These are phyloP conservation scores for Onygena corvina DNA, from an alignment of 2,329 filamentous ascomycete genomes.

Conservation along the genomic window DNA sequence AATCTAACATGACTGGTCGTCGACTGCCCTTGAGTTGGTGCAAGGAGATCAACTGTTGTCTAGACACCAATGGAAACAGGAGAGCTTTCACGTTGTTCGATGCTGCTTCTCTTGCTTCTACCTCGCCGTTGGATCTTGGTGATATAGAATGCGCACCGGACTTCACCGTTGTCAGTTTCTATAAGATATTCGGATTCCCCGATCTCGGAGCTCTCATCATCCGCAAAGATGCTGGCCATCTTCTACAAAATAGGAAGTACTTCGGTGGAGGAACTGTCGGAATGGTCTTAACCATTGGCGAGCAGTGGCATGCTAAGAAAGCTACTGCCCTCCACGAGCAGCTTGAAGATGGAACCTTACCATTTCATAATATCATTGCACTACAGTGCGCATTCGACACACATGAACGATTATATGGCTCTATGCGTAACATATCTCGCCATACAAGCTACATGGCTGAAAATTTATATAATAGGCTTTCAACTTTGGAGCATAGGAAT, in stretches of 20 bases:
- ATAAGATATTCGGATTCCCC: slow-evolving; percentile 97
- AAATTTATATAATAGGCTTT: slow-evolving; percentile 48
- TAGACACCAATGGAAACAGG: slow-evolving; percentile 14
- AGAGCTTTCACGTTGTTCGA: slow-evolving; percentile 62
- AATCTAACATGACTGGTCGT: slow-evolving; percentile 84
- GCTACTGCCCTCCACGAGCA: slow-evolving; percentile 59
- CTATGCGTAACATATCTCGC: slow-evolving; percentile 54
- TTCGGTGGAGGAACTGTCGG: slow-evolving; percentile 95
- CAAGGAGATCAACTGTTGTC: slow-evolving; percentile 26
- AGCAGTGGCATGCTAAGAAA: slow-evolving; percentile 75
- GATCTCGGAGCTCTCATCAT: slow-evolving; percentile 79
- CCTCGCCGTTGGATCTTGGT: slow-evolving; percentile 60
- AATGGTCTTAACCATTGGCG: slow-evolving; percentile 64
- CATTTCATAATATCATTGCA: slow-evolving; percentile 81
- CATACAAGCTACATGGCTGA: slow-evolving; percentile 58
- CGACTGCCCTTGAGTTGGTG: slow-evolving; percentile 63
- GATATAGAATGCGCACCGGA: slow-evolving; percentile 55
- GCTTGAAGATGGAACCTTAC: slow-evolving; percentile 82
- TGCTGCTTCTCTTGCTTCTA: slow-evolving; percentile 69
- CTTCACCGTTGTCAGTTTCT: slow-evolving; percentile 77
- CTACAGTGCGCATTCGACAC: slow-evolving; percentile 60
- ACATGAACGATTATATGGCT: slow-evolving; percentile 57
- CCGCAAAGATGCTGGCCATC: slow-evolving; percentile 52
- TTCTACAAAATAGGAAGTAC: slow-evolving; percentile 59
- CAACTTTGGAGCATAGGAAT: slow-evolving; percentile 56